Conservation (phyloP, 192 early-diverging fungal genomes). For the Pilaira anomala region DNA sequence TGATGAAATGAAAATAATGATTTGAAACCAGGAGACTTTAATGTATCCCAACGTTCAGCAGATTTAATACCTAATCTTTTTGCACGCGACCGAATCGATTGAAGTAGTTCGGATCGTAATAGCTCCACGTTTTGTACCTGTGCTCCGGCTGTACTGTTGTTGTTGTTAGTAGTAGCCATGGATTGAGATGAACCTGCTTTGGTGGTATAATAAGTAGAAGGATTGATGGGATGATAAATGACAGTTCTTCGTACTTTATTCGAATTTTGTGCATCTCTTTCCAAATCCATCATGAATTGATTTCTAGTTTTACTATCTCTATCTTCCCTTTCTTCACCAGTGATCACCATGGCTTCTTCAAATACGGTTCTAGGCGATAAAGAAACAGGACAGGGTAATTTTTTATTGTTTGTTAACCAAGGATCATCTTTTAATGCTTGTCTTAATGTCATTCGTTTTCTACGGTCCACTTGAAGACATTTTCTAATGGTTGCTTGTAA, state of each 20-base stretch:
- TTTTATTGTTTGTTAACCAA: slow-evolving; percentile 42
- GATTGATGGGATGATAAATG: slow-evolving; percentile 33
- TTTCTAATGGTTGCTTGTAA: slow-evolving; percentile 45
- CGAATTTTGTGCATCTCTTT: slow-evolving; percentile 12
- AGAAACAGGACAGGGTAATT: slow-evolving; percentile 12
- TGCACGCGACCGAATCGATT: slow-evolving; percentile 19
- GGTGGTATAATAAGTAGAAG: slow-evolving; percentile 32
- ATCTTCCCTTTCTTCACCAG: slow-evolving; percentile 14
- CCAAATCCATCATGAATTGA: slow-evolving; percentile 23
- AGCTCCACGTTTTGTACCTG: slow-evolving; percentile 15
- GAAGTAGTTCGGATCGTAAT: slow-evolving; percentile 16
- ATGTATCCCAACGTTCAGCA: slow-evolving; percentile 20
- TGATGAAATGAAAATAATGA: slow-evolving; percentile 1
- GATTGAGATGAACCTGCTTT: slow-evolving; percentile 1
- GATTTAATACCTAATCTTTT: slow-evolving; percentile 18
- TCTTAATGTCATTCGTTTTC: slow-evolving; percentile 36
- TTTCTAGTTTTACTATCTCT: not conserved
- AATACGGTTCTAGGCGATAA: slow-evolving; percentile 4
- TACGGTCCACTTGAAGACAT: slow-evolving; percentile 41
- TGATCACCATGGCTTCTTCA: slow-evolving; percentile 2
- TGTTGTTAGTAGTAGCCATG: too few species aligned
- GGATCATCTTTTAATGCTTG: slow-evolving; percentile 42
- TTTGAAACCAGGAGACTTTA: slow-evolving; percentile 9
- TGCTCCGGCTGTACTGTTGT: too few species aligned
- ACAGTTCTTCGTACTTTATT: slow-evolving; percentile 16